Evolutionary conservation across 768 basidiomycete genomes (phyloP).

Genomic region (Grammothele lineata): DNA sequence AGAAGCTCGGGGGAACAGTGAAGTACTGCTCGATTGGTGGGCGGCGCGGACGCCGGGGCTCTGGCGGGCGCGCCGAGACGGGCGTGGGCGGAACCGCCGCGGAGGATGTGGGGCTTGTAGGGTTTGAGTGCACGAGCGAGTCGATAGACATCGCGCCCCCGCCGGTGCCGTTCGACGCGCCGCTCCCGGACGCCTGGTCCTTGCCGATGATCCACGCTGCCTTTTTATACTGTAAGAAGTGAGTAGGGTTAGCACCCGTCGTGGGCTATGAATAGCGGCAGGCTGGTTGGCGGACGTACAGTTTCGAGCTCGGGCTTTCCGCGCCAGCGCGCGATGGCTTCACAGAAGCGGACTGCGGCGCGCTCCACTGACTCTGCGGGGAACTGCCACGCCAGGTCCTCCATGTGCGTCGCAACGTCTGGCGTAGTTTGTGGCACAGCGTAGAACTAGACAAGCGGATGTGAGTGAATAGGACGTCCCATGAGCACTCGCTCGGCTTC

Average conservation of each 20-base stretch:
- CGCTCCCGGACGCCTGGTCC: constrained; percentile 51
- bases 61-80: constrained; percentile 1
- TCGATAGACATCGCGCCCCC: constrained; percentile 53
- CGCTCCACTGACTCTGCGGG: constrained; percentile 81
- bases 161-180: constrained; percentile 14
- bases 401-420: constrained; percentile 77
- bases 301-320: constrained; percentile 83
- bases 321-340: constrained; percentile 78
- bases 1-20: constrained; percentile 17
- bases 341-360: constrained; percentile 73
- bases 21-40: constrained; percentile 39
- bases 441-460: constrained; percentile 55
- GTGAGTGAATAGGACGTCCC: background rate
- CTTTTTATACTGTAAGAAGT: constrained; percentile 25
- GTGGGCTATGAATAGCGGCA: background rate
- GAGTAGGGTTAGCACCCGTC: background rate
- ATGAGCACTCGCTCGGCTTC: no score
- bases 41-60: constrained; percentile 22
- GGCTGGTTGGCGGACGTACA: constrained; percentile 39
- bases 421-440: constrained; percentile 67
- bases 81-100: constrained; percentile 13
- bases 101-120: constrained; percentile 49
- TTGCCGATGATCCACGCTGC: constrained; percentile 31
- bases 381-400: constrained; percentile 71
- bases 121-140: constrained; percentile 66